Base-by-base conservation (phyloP, 2,329 filamentous ascomycete genomes). In the Paracoccidioides brasiliensis region DNA sequence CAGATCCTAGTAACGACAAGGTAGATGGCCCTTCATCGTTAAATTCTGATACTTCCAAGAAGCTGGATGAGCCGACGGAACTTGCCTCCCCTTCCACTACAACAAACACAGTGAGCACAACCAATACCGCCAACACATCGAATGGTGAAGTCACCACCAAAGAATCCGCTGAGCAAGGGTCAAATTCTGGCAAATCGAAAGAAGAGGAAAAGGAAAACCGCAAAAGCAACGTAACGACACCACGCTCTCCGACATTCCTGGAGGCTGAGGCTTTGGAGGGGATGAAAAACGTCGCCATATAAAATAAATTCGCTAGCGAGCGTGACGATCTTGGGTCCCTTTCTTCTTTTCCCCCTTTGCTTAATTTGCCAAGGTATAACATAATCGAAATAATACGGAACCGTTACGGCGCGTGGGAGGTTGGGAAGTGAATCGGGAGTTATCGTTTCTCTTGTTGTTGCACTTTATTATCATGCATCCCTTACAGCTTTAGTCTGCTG, bases 221-320 rank as follows among this genome's bases (percentile, higher is more conserved):
- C 22, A 15, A 15, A n/a, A 52, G 49, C 32, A 66, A 56, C 52
- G 63, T 68, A 53, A 63, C 64, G 22, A 64, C 64, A 9, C 63
- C 62, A 44, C 63, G 57, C 53, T 60, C 67, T 12, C 61, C 66
- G 51, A 62, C 59, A 37, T 65, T 59, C 56, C 63, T 68, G 61
- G 72, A 70, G 52, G 67, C 63, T 40, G 72, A 68, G 61, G 71
- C 67, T 57, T 66, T 72, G 55, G 72, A 70, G 51, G 73, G 74
- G 61, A 76, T 76, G 73, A 76, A 74, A 64, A 75, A 70, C 58
- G 71, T 76, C 60, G 67, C 70, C 41, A 74, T 75, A 55, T 75
- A 70, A 62, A 46, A 14, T 37, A 37, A 22, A 22, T 60, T 44
- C 12, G n/a, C 38, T 38, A 6, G n/a, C 8, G 8, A 8, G 15